Conservation (phyloP, 129 eudicot species). For the Ambrosia trifida region DNA sequence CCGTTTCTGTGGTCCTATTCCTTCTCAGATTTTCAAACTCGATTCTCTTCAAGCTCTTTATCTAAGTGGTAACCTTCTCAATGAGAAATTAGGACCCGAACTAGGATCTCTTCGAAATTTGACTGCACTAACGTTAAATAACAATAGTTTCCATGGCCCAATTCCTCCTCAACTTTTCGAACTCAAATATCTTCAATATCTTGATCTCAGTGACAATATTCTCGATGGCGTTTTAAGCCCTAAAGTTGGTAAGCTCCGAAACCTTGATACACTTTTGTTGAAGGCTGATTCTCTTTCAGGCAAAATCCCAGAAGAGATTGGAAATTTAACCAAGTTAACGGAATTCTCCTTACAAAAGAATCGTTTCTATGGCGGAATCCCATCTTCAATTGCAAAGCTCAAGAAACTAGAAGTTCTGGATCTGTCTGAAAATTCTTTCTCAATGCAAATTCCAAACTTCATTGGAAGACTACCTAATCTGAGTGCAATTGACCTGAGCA, state of each 20-base stretch:
- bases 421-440: no score
- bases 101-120: constrained; percentile 31
- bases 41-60: constrained; percentile 36
- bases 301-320: constrained; percentile 42
- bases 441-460: no score
- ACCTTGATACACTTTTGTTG: constrained; percentile 30
- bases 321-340: no score
- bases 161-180: constrained; percentile 43
- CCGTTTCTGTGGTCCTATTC: constrained; percentile 38
- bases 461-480: no score
- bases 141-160: constrained; percentile 32
- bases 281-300: constrained; percentile 40
- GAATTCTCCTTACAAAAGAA: no score
- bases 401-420: no score
- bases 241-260: constrained; percentile 39
- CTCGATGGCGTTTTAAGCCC: constrained; percentile 39
- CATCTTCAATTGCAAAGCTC: no score
- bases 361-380: no score
- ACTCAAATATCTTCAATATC: constrained; percentile 32
- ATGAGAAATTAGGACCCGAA: no score
- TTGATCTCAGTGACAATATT: constrained; percentile 42
- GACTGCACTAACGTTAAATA: constrained; percentile 10
- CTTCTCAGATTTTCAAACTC: constrained; percentile 35
- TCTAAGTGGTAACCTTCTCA: constrained; percentile 38
- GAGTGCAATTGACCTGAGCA: no score